A percentile compares a stretch with the other conserved stretches of the same genome.
Conservation (phyloP, 1,139 yeast genomes). For the Entelexis sorbosivorans region DNA sequence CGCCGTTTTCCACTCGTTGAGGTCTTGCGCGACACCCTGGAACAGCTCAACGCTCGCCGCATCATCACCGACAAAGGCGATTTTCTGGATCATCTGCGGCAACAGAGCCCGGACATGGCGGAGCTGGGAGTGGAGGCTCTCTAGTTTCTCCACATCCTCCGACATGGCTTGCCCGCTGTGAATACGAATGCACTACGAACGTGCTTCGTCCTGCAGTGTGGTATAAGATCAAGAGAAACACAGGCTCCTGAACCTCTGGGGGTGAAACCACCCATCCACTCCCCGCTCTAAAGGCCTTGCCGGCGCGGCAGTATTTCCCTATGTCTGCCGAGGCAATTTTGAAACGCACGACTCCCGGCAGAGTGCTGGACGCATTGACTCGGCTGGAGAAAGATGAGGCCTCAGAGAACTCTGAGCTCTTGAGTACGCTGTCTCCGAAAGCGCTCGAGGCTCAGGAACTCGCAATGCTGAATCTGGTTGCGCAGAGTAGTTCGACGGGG, state of each 20-base stretch:
- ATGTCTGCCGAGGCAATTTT: not conserved
- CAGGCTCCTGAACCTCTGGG: not conserved
- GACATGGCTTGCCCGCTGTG: constrained; percentile 9
- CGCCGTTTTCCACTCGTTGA: constrained; percentile 16
- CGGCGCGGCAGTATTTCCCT: not conserved
- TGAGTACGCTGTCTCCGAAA: constrained; percentile 44
- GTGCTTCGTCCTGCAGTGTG: not conserved
- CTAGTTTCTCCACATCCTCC: constrained; percentile 16
- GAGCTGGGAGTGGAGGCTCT: constrained; percentile 17
- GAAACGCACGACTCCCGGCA: not conserved
- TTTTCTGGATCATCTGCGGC: constrained; percentile 18
- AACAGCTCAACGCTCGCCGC: constrained; percentile 16
- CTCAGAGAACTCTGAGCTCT: constrained; percentile 27
- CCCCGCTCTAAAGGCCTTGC: too few species aligned
- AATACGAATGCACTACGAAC: too few species aligned
- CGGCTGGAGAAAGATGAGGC: constrained; percentile 27
- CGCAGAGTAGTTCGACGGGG: constrained; percentile 59
- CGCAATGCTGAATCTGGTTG: constrained; percentile 56
- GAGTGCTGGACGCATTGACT: not conserved
- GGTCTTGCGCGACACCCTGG: constrained; percentile 17
- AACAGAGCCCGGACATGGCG: constrained; percentile 18
- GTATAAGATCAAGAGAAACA: not conserved
- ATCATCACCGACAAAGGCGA: constrained; percentile 20
- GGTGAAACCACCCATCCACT: not conserved
- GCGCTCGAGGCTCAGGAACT: constrained; percentile 57